Conservation (phyloP, 2,329 filamentous ascomycete genomes). For the Chaetomiaceae sp. region DNA sequence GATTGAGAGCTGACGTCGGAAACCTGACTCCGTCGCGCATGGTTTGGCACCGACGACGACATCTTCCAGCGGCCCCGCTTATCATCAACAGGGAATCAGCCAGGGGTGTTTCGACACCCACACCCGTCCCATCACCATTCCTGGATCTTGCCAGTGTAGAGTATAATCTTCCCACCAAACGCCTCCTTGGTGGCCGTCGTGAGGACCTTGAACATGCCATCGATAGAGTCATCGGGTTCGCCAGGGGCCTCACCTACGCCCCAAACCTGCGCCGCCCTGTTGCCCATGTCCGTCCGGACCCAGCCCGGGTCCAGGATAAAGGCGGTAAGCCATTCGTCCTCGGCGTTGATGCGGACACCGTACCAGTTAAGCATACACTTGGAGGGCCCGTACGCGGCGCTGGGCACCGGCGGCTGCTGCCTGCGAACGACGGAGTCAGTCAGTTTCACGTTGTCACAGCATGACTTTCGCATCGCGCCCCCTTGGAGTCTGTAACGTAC, state of each 20-base stretch:
- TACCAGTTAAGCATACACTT: slow-evolving; percentile 33
- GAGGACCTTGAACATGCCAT: slow-evolving; percentile 21
- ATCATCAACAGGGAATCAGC: too few relatives aligned
- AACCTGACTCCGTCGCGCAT: too few relatives aligned
- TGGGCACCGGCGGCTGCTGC: slow-evolving; percentile 26
- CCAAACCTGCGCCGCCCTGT: slow-evolving; percentile 7
- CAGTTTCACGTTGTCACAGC: too few relatives aligned
- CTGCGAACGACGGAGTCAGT: not conserved
- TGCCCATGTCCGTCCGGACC: slow-evolving; percentile 24
- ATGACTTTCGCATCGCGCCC: too few relatives aligned
- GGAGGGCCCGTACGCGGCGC: slow-evolving; percentile 39
- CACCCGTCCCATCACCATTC: not conserved
- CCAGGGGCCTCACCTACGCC: slow-evolving; percentile 10
- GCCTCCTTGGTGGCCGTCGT: slow-evolving; percentile 21
- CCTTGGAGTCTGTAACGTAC: slow-evolving; percentile 11
- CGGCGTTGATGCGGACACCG: slow-evolving; percentile 10
- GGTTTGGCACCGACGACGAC: too few relatives aligned
- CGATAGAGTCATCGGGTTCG: slow-evolving; percentile 12
- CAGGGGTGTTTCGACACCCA: too few relatives aligned
- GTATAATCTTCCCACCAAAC: slow-evolving; percentile 24
- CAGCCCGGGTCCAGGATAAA: slow-evolving; percentile 17
- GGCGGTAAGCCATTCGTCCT: slow-evolving; percentile 17
- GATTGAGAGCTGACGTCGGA: too few relatives aligned
- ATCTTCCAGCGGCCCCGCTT: too few relatives aligned
- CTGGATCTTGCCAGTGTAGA: slow-evolving; percentile 19